Evolutionary conservation across 1,284 basidiomycete species (phyloP).

Genomic region (Cryptococcus sp.): DNA sequence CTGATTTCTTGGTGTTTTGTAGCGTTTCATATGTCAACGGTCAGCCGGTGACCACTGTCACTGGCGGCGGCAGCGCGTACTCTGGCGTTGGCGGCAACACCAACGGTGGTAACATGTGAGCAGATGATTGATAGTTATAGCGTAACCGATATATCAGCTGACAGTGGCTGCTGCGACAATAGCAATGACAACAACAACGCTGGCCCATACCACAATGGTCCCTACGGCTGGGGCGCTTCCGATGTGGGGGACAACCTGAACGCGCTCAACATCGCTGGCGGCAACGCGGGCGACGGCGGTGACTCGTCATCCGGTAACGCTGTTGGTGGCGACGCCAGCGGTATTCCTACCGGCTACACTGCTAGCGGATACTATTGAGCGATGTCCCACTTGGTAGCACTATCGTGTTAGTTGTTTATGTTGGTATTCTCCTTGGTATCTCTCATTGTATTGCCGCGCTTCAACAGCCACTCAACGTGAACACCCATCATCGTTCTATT

Average conservation of each 20-base stretch:
- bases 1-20: background rate
- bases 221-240: constrained; percentile 10
- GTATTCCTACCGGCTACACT: background rate
- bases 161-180: background rate
- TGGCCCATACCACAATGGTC: constrained; percentile 6
- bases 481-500: too few species aligned
- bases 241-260: constrained; percentile 18
- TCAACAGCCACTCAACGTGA: too few species aligned
- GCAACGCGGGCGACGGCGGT: constrained; percentile 36
- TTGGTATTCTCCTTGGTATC: background rate
- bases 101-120: constrained; percentile 35
- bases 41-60: constrained; percentile 13
- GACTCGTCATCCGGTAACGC: constrained; percentile 32
- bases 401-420: background rate
- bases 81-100: constrained; percentile 37
- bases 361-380: constrained; percentile 11
- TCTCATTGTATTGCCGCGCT: too few species aligned
- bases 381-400: background rate
- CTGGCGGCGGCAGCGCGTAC: constrained; percentile 32
- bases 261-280: constrained; percentile 21
- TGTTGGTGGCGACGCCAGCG: constrained; percentile 21
- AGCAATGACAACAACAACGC: constrained; percentile 16
- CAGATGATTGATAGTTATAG: background rate
- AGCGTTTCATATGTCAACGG: constrained; percentile 19
- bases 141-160: background rate